Conservation (phyloP, 352 stramenopile species). For the Phytopythium cucurbitacearum region DNA sequence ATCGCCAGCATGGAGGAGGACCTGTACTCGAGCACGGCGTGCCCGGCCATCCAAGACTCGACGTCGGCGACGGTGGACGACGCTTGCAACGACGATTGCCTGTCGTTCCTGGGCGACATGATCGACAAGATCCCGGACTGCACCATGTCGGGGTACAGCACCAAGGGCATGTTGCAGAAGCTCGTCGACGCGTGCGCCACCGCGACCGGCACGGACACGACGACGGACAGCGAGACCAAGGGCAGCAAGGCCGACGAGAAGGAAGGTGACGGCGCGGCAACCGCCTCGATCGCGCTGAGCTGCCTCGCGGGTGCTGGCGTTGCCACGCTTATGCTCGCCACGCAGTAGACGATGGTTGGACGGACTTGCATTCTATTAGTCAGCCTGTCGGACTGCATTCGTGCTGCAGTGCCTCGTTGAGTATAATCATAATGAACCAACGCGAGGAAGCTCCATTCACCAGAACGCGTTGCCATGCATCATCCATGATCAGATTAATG, state of each 20-base stretch:
- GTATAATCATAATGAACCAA: no score
- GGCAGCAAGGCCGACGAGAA: neutral
- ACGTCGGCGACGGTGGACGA: slow-evolving; percentile 2
- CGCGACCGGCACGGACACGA: no score
- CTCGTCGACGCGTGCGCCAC: slow-evolving; percentile 1
- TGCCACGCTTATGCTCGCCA: neutral
- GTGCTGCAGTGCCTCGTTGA: no score
- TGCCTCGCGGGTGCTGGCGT: neutral
- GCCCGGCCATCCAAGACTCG: slow-evolving; percentile 2
- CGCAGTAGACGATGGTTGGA: no score
- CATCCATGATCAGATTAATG: no score
- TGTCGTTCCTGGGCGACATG: slow-evolving; percentile 4
- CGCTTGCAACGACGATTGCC: slow-evolving; percentile 3
- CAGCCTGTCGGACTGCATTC: no score
- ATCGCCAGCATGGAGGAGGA: neutral
- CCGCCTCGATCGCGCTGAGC: neutral
- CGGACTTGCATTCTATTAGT: no score
- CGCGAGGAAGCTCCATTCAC: no score
- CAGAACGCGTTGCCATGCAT: no score
- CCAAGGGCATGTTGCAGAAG: neutral
- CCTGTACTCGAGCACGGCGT: slow-evolving; percentile 3
- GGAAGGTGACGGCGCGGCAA: neutral
- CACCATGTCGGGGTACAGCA: neutral
- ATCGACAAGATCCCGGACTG: slow-evolving; percentile 5
- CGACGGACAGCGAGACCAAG: no score